Percentiles rank a stretch among this genome's conserved stretches.
phyloP scores from a whole-genome alignment of 2,329 filamentous ascomycete genomes.

The Cordyceps sp. region DNA sequence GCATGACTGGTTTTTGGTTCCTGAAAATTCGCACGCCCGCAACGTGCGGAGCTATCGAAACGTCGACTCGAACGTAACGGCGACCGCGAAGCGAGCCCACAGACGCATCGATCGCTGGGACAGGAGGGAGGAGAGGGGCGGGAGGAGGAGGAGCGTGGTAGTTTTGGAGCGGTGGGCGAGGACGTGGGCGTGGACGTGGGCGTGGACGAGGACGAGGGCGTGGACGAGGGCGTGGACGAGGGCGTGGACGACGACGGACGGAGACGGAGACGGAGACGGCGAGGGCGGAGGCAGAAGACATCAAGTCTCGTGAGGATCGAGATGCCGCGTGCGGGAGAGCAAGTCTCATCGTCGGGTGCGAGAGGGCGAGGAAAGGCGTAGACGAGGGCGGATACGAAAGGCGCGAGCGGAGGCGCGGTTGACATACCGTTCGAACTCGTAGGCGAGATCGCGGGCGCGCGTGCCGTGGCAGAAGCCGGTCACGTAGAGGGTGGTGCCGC shows the following conservation, averaged over 20 bases:
- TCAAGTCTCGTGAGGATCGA: slow-evolving; percentile 10
- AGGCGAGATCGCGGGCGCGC: slow-evolving; percentile 95
- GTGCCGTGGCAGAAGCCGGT: slow-evolving; percentile 98
- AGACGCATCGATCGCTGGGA: slow-evolving; percentile 11
- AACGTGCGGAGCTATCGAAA: slow-evolving; percentile 8
- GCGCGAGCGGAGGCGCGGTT: slow-evolving; percentile 27
- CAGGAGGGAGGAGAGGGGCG: slow-evolving; percentile 6
- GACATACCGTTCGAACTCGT: slow-evolving; percentile 99
- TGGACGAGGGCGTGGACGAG: slow-evolving; percentile 5
- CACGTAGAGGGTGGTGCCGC: slow-evolving; percentile 90
- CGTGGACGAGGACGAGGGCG: slow-evolving; percentile 9
- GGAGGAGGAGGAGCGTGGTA: slow-evolving; percentile 7
- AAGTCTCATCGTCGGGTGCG: slow-evolving; percentile 23
- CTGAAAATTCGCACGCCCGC: slow-evolving; percentile 5
- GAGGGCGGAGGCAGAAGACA: slow-evolving; percentile 6
- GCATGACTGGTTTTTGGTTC: slow-evolving; percentile 2
- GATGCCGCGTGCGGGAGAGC: slow-evolving; percentile 6
- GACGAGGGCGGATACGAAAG: slow-evolving; percentile 15
- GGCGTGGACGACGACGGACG: slow-evolving; percentile 6
- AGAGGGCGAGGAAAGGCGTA: slow-evolving; percentile 16
- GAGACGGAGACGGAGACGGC: slow-evolving; percentile 10
- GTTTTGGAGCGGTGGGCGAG: slow-evolving; percentile 2
- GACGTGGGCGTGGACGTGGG: slow-evolving; percentile 8
- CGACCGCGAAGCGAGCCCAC: slow-evolving; percentile 9
- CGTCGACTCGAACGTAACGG: slow-evolving; percentile 10